A percentile compares a stretch with the other conserved stretches of the same genome.
These are phyloP conservation scores for Limonium bicolor DNA, from an alignment of 148 eudicot species.

Conservation along the genomic window DNA sequence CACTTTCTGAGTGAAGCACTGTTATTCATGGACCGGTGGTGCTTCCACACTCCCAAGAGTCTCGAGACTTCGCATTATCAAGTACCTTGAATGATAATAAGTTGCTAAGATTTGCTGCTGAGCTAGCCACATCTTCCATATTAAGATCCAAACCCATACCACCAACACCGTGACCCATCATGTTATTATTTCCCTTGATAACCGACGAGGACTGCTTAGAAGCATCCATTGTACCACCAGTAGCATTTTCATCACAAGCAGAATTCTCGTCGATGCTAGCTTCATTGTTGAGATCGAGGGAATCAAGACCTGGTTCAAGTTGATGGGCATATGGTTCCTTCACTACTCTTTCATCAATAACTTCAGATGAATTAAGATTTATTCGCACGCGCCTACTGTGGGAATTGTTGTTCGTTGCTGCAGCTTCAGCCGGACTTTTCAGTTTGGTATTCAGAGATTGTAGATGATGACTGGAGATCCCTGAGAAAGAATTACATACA, in stretches of 20 bases:
- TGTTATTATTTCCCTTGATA: conserved; percentile 7
- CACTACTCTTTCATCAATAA: conserved; percentile 12
- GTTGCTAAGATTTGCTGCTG: conserved; percentile 28
- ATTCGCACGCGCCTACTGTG: conserved; percentile 16
- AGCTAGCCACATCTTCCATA: conserved; percentile 49
- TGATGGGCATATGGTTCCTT: conserved; percentile 2
- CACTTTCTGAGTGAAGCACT: conserved; percentile 52
- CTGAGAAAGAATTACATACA: conserved; percentile 2
- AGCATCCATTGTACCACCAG: conserved; percentile 7
- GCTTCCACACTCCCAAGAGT: conserved; percentile 53
- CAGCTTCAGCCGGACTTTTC: neutral
- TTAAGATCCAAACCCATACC: conserved; percentile 48
- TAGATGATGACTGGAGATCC: neutral
- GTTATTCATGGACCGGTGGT: conserved; percentile 35
- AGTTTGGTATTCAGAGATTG: neutral
- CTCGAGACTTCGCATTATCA: conserved; percentile 19
- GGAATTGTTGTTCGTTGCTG: conserved; percentile 26
- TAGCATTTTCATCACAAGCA: conserved; percentile 17
- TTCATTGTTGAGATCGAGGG: conserved; percentile 51
- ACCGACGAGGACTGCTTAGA: conserved; percentile 4
- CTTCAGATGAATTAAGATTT: conserved; percentile 5
- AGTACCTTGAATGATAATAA: conserved; percentile 15
- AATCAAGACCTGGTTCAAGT: conserved; percentile 13
- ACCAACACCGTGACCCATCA: conserved; percentile 12
- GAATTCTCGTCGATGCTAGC: conserved; percentile 17